Evolutionary conservation across 257 asterid genomes (phyloP), one percentile per base, ranked within the genome.

Genomic region (Gentiana dahurica): DNA sequence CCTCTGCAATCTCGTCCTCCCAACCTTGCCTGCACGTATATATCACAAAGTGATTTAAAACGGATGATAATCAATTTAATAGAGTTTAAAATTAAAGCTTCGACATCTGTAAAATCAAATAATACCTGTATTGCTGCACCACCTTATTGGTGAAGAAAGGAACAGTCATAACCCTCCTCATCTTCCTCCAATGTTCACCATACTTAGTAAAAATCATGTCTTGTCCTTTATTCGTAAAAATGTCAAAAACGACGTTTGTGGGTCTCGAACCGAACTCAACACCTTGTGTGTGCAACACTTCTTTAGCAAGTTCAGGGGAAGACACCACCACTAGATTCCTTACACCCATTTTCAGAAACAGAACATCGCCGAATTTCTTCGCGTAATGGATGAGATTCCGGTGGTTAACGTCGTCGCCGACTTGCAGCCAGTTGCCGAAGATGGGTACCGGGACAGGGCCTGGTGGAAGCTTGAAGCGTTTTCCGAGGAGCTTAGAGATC

Each of bases 181-280:
- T 90, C 75, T 90, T 90, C 48, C 97, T 80, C 97, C 97, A 90
- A 63, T 90, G 97, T 60, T 90, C 97, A 8, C 97, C 97, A 73
- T 90, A 90, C 2, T 81, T 95, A 3, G 96, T 90, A 74, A 90
- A 90, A 13, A 90, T 90, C 97, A 90, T 90, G 60, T 89, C 97
- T 66, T 89, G 97, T 0, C 97, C 97, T 49, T 84, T 81, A 0
- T 93, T 95, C 10, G 97, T 90, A 74, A 89, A 89, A 34, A 89
- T 86, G 51, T 89, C 97, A 70, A 86, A 84, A 8, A 89, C 95
- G 3, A 84, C 94, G 64, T 89, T 89, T 1, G 95, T 69, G 0
- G 97, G 81, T 0, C 97, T 85, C 3, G 97, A 89, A 0, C 95
- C 97, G 68, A 89, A 89, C 43, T 86, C 97, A 12, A 86, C 93